Percentiles rank a stretch among this genome's conserved stretches.
Evolutionary conservation across 768 basidiomycete genomes (phyloP).

Genomic region (Rhizopogon vesiculosus): DNA sequence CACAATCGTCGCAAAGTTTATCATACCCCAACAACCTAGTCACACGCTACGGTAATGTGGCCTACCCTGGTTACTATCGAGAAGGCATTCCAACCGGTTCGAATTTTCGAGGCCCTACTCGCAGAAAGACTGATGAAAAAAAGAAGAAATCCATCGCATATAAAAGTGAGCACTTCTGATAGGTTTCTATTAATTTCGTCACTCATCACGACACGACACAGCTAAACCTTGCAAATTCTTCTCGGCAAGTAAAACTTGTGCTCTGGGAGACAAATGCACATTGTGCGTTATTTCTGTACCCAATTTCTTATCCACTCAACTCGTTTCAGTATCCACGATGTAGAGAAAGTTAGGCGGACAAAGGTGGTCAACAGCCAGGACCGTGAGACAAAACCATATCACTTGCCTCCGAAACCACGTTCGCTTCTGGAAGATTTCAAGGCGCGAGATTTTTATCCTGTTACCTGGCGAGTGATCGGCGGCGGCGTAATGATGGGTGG

Average conservation of each 20-base stretch:
- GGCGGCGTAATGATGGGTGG: slow-evolving; percentile 70
- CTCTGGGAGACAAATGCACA: slow-evolving; percentile 51
- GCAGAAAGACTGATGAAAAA: slow-evolving; percentile 11
- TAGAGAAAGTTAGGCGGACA: slow-evolving; percentile 1
- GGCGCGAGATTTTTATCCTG: slow-evolving; percentile 53
- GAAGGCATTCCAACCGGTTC: neutral
- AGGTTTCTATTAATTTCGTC: neutral
- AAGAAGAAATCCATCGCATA: slow-evolving; percentile 20
- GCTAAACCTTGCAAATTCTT: slow-evolving; percentile 62
- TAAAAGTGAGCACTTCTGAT: slow-evolving; percentile 19
- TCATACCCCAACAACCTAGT: neutral
- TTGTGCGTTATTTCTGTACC: slow-evolving; percentile 41
- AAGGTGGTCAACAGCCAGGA: neutral
- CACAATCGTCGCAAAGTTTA: neutral
- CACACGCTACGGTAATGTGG: neutral
- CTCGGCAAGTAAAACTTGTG: slow-evolving; percentile 40
- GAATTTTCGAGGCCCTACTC: neutral
- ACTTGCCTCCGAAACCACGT: slow-evolving; percentile 20
- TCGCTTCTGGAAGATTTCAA: slow-evolving; percentile 28
- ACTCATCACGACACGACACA: slow-evolving; percentile 15
- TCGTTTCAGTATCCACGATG: slow-evolving; percentile 41
- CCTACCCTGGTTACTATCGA: neutral
- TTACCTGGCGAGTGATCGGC: slow-evolving; percentile 74
- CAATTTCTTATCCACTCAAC: neutral
- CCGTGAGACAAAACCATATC: slow-evolving; percentile 14